Percentiles rank a stretch among this genome's conserved stretches.
phyloP scores from a whole-genome alignment of 2,329 filamentous ascomycete genomes.

The Leptographium procerum region DNA sequence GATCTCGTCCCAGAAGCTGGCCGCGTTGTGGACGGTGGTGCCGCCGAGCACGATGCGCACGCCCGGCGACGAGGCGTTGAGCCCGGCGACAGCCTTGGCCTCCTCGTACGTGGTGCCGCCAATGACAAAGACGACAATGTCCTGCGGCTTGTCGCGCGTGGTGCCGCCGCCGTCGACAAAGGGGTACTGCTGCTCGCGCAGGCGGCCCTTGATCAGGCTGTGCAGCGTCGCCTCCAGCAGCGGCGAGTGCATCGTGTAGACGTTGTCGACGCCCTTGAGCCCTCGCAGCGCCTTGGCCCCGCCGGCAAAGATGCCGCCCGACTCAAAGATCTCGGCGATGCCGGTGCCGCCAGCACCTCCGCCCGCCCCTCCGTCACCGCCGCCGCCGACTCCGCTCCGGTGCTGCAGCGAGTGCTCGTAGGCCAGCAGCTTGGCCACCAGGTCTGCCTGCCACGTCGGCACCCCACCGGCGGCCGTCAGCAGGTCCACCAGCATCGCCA shows the following conservation, averaged over 20 bases:
- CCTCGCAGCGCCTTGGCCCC: conserved; percentile 73
- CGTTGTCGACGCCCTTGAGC: conserved; percentile 93
- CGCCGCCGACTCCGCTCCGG: conserved; percentile 57
- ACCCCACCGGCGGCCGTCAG: conserved; percentile 76
- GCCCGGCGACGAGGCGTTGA: conserved; percentile 84
- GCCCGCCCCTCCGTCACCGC: conserved; percentile 53
- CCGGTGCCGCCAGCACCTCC: conserved; percentile 63
- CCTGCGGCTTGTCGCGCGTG: conserved; percentile 90
- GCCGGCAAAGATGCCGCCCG: conserved; percentile 79
- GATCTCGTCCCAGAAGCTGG: conserved; percentile 81
- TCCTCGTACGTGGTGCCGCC: conserved; percentile 95
- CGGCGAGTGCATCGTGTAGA: conserved; percentile 95
- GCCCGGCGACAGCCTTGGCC: conserved; percentile 86
- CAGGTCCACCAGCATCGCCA: conserved; percentile 78
- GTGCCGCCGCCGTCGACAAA: conserved; percentile 68
- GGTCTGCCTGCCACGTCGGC: conserved; percentile 59
- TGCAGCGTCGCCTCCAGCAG: conserved; percentile 78
- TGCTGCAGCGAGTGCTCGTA: conserved; percentile 88
- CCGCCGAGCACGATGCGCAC: conserved; percentile 82
- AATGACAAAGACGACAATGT: conserved; percentile 89
- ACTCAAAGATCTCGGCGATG: conserved; percentile 86
- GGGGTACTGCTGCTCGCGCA: conserved; percentile 80
- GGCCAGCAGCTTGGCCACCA: conserved; percentile 69
- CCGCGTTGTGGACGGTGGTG: conserved; percentile 78
- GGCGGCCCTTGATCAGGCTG: conserved; percentile 80